Evolutionary conservation across 805 yeast genomes (phyloP).

Genomic region (Lipomyces anomalus): DNA sequence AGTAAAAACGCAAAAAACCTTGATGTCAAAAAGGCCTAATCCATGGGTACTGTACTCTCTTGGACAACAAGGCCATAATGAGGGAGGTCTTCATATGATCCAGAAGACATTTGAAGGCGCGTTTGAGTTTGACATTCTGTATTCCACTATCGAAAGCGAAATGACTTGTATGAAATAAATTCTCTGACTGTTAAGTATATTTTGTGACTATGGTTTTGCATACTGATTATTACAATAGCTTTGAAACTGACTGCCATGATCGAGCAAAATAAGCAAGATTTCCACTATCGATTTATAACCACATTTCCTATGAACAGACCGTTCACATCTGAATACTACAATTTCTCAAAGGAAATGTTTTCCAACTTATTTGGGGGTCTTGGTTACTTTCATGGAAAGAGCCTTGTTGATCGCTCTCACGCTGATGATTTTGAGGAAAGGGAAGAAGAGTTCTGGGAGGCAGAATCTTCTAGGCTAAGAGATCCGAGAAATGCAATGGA

Average conservation of each 20-base stretch:
- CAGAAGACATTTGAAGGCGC: constrained; percentile 71
- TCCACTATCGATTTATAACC: constrained; percentile 49
- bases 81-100: constrained; percentile 72
- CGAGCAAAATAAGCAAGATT: constrained; percentile 32
- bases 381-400: constrained; percentile 80
- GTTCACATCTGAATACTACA: constrained; percentile 41
- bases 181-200: not conserved
- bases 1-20: constrained; percentile 23
- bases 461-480: constrained; percentile 4
- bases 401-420: constrained; percentile 66
- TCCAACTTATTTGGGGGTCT: constrained; percentile 87
- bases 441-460: constrained; percentile 42
- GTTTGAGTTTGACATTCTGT: constrained; percentile 65
- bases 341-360: constrained; percentile 70
- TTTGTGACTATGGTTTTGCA: not conserved
- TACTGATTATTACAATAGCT: no score
- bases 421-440: constrained; percentile 59
- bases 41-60: not conserved
- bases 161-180: constrained; percentile 12
- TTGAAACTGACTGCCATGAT: constrained; percentile 27
- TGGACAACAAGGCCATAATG: constrained; percentile 23
- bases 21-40: not conserved
- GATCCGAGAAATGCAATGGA: constrained; percentile 19
- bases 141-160: constrained; percentile 4
- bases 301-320: constrained; percentile 53